Percentiles rank a stretch among this genome's conserved stretches.
phyloP scores from a whole-genome alignment of 495 filamentous ascomycete genomes.

The Penicillium robsamsonii region DNA sequence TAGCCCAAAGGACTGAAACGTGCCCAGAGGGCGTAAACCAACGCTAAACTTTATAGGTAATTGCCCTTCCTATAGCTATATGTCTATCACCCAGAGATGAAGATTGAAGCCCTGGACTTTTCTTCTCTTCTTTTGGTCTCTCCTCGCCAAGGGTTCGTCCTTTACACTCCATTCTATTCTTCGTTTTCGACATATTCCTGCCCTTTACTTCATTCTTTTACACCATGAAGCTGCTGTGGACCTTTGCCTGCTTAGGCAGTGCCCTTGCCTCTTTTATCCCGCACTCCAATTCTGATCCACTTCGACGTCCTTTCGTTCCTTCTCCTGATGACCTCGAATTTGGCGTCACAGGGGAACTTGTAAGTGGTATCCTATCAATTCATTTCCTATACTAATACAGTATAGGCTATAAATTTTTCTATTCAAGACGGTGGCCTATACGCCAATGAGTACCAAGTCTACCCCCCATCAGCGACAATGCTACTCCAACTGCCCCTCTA shows the following conservation, averaged over 20 bases:
- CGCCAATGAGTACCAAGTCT: slow-evolving; percentile 45
- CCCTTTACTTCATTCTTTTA: not conserved
- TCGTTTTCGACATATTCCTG: not conserved
- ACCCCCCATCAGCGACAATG: slow-evolving; percentile 39
- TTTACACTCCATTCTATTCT: not conserved
- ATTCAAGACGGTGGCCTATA: slow-evolving; percentile 38
- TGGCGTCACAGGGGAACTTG: slow-evolving; percentile 25
- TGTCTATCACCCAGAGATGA: too few relatives aligned
- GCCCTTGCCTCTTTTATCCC: slow-evolving; percentile 21
- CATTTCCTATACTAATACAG: slow-evolving; percentile 3
- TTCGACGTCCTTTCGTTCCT: slow-evolving; percentile 27
- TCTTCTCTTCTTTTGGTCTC: not conserved
- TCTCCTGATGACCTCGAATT: slow-evolving; percentile 16
- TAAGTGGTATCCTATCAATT: slow-evolving; percentile 14
- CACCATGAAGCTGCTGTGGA: slow-evolving; percentile 25
- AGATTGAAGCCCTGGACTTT: not conserved
- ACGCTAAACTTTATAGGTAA: not conserved
- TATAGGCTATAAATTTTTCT: slow-evolving; percentile 40
- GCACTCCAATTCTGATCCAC: slow-evolving; percentile 20
- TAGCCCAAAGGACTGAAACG: not conserved
- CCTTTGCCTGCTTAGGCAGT: slow-evolving; percentile 14
- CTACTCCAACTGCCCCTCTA: slow-evolving; percentile 30
- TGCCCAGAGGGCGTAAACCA: not conserved
- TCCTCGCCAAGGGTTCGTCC: not conserved
- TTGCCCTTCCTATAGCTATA: too few relatives aligned